Base-by-base conservation (phyloP, 2,329 filamentous ascomycete species). In the Fusarium solani-melongenae region DNA sequence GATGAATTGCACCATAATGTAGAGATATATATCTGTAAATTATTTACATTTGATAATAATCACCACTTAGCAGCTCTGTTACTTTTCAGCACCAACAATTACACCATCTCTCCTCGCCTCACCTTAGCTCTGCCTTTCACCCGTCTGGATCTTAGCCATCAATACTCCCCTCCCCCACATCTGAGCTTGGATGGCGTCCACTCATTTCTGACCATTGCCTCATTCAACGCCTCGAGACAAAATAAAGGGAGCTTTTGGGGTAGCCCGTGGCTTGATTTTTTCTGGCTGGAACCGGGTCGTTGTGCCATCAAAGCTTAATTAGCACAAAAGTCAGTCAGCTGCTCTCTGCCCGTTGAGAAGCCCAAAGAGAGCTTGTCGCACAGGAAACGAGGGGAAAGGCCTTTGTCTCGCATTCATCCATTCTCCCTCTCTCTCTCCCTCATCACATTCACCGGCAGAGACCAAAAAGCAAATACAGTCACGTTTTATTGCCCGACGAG, bases 91-190 rank as follows among this genome's bases (percentile, higher is more conserved):
- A 10, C 46, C 2, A 12, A 27, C 15, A 29, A 27, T 27, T 3
- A 7, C 46, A 27, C 46, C 15, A 29, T 8, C 46, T n/a, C 46
- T n/a, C 46, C 46, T 29, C 15, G 24, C 46, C 12, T 29, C 15
- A 12, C 15, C 24, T 14, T 51, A 51, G 44, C 44, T 51, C 24
- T 29, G 24, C 44, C 44, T 51, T 51, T 51, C 44, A 29, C 44
- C 44, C 24, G 46, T 46, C 46, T 51, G 2, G 46, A 51, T 51
- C 71, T 73, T 69, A 22, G n/a, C 34, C 55, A 74, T 73, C 41
- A 68, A 73, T 58, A 61, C 62, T 62, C 70, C 71, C 71, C n/a
- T 62, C 70, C 71, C 71, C 71, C 73, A 69, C 67, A 53, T 38
- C 7, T 15, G 17, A 68, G 36, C 39, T 60, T 41, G 24, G 41